Percentiles rank a stretch among this genome's conserved stretches.
These are phyloP conservation scores for Oryza rufipogon DNA, from an alignment of 176 grass and related monocot species.

Conservation along the genomic window DNA sequence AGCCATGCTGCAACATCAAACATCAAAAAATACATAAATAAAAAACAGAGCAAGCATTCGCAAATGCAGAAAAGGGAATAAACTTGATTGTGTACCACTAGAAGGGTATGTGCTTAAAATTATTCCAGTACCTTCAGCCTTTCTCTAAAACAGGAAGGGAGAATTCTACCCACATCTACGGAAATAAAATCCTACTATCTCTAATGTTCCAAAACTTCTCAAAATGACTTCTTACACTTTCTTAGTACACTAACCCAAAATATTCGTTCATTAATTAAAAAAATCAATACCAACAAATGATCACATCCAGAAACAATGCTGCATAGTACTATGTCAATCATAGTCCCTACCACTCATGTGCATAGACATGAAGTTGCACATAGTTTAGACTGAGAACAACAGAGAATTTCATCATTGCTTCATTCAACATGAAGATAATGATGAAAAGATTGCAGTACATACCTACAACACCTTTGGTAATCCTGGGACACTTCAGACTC, in stretches of 20 bases:
- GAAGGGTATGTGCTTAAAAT: background rate
- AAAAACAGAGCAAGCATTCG: constrained; percentile 21
- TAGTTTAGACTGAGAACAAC: constrained; percentile 6
- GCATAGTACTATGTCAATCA: background rate
- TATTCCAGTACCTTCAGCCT: background rate
- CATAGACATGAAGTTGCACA: background rate
- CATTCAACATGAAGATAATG: background rate
- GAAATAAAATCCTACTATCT: constrained; percentile 3
- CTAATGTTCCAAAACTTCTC: background rate
- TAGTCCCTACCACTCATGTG: background rate
- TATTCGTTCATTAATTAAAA: constrained; percentile 11
- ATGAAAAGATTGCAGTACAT: constrained; percentile 37
- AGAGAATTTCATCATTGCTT: constrained; percentile 1
- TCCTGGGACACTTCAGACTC: constrained; percentile 73
- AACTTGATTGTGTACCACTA: constrained; percentile 12
- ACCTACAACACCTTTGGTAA: constrained; percentile 91
- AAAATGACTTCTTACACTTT: constrained; percentile 17
- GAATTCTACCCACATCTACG: background rate
- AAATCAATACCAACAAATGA: constrained; percentile 4
- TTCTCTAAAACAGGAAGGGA: background rate
- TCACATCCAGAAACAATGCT: background rate
- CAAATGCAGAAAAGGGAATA: background rate
- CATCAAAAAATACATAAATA: constrained; percentile 34
- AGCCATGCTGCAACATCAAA: constrained; percentile 78
- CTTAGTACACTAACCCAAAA: constrained; percentile 5